Percentiles rank a stretch among this genome's conserved stretches.
Conservation (phyloP, 257 asterid species). For the Oldenlandia corymbosa region DNA sequence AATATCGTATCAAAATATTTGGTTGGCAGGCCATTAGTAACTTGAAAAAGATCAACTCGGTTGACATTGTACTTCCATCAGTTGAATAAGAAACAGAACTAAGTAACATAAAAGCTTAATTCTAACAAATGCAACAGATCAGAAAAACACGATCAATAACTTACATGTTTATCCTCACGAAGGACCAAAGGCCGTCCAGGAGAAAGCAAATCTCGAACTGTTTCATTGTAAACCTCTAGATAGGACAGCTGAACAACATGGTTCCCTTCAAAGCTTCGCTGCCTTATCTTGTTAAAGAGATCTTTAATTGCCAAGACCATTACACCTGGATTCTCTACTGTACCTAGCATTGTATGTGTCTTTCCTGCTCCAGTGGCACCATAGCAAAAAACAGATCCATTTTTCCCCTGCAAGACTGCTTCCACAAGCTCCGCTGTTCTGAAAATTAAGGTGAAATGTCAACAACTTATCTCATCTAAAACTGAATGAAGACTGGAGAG, state of each 20-base stretch:
- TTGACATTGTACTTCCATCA: not conserved
- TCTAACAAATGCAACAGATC: not conserved
- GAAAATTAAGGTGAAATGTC: constrained; percentile 15
- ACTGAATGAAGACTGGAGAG: too few relatives aligned
- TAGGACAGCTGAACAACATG: constrained; percentile 55
- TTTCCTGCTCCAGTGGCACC: constrained; percentile 76
- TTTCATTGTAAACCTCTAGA: constrained; percentile 66
- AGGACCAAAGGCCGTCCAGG: constrained; percentile 62
- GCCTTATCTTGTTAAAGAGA: constrained; percentile 47
- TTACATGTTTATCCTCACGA: constrained; percentile 63
- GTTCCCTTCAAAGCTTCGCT: constrained; percentile 49
- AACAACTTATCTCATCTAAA: not conserved
- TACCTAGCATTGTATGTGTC: constrained; percentile 65
- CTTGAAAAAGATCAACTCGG: not conserved
- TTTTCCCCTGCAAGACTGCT: constrained; percentile 61
- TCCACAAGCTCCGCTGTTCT: constrained; percentile 72
- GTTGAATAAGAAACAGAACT: not conserved
- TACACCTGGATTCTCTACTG: constrained; percentile 53
- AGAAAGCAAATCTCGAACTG: constrained; percentile 56
- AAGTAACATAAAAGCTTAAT: not conserved
- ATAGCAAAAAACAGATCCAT: constrained; percentile 63
- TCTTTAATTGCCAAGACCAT: constrained; percentile 70
- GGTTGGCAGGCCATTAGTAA: not conserved
- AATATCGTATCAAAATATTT: not conserved
- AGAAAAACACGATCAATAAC: not conserved